These are phyloP conservation scores for Microsporum canis DNA, from an alignment of 2,329 filamentous ascomycete genomes.

Conservation along the genomic window DNA sequence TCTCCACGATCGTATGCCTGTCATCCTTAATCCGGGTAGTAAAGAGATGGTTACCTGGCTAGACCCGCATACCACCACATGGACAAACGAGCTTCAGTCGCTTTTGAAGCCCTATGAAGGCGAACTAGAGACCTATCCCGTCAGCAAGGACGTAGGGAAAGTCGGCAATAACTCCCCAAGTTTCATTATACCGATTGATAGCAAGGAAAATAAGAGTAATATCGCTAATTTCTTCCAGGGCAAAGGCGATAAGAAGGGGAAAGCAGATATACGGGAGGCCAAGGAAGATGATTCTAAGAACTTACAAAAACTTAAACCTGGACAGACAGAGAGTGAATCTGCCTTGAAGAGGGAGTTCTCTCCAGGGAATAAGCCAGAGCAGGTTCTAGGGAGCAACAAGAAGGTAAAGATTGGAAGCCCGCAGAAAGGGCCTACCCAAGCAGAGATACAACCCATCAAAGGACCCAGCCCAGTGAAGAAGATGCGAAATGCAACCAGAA, in stretches of 20 bases:
- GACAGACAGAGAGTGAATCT: background rate
- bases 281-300: slow-evolving; percentile 9
- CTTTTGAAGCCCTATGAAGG: slow-evolving; percentile 69
- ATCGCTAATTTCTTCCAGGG: slow-evolving; percentile 81
- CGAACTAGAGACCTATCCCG: slow-evolving; percentile 73
- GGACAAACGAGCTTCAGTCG: slow-evolving; percentile 66
- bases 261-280: slow-evolving; percentile 21
- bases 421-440: background rate
- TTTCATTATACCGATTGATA: slow-evolving; percentile 73
- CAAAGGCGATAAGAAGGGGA: slow-evolving; percentile 23
- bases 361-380: slow-evolving; percentile 29
- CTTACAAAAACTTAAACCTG: background rate
- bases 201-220: slow-evolving; percentile 78
- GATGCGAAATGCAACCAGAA: slow-evolving; percentile 47
- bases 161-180: slow-evolving; percentile 80
- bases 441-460: background rate
- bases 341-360: slow-evolving; percentile 8
- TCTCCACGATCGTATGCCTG: slow-evolving; percentile 91
- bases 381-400: slow-evolving; percentile 8
- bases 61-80: slow-evolving; percentile 58
- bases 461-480: slow-evolving; percentile 28
- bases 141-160: slow-evolving; percentile 82
- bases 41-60: slow-evolving; percentile 63
- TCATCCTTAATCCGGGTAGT: slow-evolving; percentile 69
- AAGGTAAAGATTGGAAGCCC: slow-evolving; percentile 1